Evolutionary conservation across 306 rosid genomes (phyloP).

Genomic region (Fragaria vesca): DNA sequence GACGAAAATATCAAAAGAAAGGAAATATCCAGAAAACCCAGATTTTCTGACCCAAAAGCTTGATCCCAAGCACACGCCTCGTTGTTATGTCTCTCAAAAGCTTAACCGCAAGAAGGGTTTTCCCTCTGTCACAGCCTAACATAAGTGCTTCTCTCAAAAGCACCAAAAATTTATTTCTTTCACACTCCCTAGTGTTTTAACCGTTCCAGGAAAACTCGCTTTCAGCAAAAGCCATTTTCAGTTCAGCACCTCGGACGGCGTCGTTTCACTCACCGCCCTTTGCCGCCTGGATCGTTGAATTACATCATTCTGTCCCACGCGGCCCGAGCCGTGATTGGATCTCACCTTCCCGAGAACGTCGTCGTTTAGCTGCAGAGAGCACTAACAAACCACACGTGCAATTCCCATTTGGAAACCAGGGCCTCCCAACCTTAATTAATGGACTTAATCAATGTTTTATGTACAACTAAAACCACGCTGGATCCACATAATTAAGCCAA

Average conservation of each 20-base stretch:
- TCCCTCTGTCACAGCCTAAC: conserved; percentile 32
- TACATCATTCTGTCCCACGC: conserved; percentile 29
- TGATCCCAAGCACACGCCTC: conserved; percentile 23
- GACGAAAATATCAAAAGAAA: background rate
- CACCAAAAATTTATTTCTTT: background rate
- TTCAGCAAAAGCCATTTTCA: background rate
- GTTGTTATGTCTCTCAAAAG: conserved; percentile 36
- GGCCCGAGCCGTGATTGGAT: conserved; percentile 11
- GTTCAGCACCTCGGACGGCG: conserved; percentile 28
- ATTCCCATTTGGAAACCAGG: conserved; percentile 17
- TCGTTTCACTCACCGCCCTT: conserved; percentile 11
- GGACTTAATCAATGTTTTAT: background rate
- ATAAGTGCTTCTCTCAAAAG: conserved; percentile 19
- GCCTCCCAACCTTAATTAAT: conserved; percentile 4
- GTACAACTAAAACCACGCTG: conserved; percentile 9
- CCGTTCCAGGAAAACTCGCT: background rate
- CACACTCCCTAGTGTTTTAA: background rate
- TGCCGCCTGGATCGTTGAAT: conserved; percentile 12
- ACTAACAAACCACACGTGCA: conserved; percentile 51
- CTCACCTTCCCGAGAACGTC: conserved; percentile 29
- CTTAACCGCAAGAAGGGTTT: conserved; percentile 21
- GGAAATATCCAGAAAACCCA: background rate
- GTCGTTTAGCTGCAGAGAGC: conserved; percentile 2
- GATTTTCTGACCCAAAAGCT: conserved; percentile 1
- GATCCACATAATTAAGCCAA: conserved; percentile 12